Evolutionary conservation across 768 basidiomycete species (phyloP).

Genomic region (Pisolithus microcarpus): DNA sequence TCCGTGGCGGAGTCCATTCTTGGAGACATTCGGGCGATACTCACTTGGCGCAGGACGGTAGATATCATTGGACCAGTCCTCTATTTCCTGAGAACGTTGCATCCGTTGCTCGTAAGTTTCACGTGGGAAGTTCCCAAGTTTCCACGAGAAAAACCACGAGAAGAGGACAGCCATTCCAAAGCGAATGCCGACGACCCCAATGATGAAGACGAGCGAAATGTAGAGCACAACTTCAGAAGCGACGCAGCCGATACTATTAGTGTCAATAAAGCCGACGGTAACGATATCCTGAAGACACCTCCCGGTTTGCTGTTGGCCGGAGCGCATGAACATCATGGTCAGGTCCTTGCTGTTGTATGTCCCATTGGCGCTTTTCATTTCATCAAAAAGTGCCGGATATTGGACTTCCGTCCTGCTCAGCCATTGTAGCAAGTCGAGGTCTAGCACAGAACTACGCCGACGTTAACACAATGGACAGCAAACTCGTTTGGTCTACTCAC

Average conservation of each 20-base stretch:
- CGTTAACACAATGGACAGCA: constrained; percentile 5
- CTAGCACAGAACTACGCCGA: constrained; percentile 67
- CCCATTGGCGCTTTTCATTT: constrained; percentile 59
- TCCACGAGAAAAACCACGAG: constrained; percentile 97
- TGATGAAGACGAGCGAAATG: constrained; percentile 92
- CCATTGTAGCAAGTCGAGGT: constrained; percentile 81
- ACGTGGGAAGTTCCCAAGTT: constrained; percentile 84
- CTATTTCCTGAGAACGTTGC: constrained; percentile 84
- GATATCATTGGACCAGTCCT: constrained; percentile 95
- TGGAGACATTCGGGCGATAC: constrained; percentile 83
- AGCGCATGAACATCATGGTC: constrained; percentile 77
- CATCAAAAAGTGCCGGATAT: constrained; percentile 79
- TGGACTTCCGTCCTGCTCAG: constrained; percentile 72
- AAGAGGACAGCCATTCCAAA: constrained; percentile 97
- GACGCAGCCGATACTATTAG: constrained; percentile 90
- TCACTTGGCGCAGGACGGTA: constrained; percentile 87
- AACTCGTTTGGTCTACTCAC: constrained; percentile 41
- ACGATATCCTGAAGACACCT: constrained; percentile 82
- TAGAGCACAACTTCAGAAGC: constrained; percentile 93
- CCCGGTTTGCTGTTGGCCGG: constrained; percentile 58
- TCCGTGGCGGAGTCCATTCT: constrained; percentile 50
- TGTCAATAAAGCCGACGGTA: constrained; percentile 91
- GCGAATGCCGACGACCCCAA: constrained; percentile 91
- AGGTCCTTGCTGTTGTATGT: constrained; percentile 80
- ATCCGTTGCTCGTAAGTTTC: constrained; percentile 92